A percentile compares a stretch with the other conserved stretches of the same genome.
Conservation (phyloP, 1,284 basidiomycete genomes). For the Trametes polyzona region DNA sequence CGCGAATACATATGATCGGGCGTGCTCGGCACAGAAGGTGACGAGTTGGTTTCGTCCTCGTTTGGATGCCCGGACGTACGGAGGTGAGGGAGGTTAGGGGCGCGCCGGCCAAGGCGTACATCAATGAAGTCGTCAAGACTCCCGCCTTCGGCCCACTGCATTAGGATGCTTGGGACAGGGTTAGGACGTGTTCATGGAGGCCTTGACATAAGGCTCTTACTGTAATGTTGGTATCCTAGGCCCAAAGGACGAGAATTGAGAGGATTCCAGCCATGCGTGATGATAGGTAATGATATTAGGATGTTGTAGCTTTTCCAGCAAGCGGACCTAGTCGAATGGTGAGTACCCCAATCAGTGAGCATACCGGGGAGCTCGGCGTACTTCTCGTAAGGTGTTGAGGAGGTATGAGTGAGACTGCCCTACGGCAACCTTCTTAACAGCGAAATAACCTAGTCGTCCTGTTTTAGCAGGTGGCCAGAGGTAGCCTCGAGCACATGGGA, state of each 20-base stretch:
- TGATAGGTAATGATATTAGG: slow-evolving; percentile 95
- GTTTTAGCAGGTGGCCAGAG: slow-evolving; percentile 7
- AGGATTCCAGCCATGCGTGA: slow-evolving; percentile 91
- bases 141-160: slow-evolving; percentile 94
- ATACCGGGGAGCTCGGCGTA: slow-evolving; percentile 31
- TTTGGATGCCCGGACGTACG: slow-evolving; percentile 26
- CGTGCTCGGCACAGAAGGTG: slow-evolving; percentile 28
- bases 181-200: not conserved
- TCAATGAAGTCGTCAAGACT: slow-evolving; percentile 84
- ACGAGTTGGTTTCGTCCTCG: slow-evolving; percentile 13
- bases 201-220: slow-evolving; percentile 40
- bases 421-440: slow-evolving; percentile 95
- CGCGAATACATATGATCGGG: slow-evolving; percentile 49
- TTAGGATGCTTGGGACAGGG: slow-evolving; percentile 71
- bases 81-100: slow-evolving; percentile 23
- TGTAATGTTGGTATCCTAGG: slow-evolving; percentile 83
- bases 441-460: slow-evolving; percentile 69
- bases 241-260: slow-evolving; percentile 84
- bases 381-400: slow-evolving; percentile 80
- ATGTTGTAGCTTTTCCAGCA: slow-evolving; percentile 87
- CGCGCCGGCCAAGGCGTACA: slow-evolving; percentile 59
- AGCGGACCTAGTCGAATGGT: slow-evolving; percentile 58
- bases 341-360: not conserved
- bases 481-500: not conserved
- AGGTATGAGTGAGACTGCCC: slow-evolving; percentile 87